Conservation (phyloP, 23 red algal genomes). For the Agarophyton chilense region DNA sequence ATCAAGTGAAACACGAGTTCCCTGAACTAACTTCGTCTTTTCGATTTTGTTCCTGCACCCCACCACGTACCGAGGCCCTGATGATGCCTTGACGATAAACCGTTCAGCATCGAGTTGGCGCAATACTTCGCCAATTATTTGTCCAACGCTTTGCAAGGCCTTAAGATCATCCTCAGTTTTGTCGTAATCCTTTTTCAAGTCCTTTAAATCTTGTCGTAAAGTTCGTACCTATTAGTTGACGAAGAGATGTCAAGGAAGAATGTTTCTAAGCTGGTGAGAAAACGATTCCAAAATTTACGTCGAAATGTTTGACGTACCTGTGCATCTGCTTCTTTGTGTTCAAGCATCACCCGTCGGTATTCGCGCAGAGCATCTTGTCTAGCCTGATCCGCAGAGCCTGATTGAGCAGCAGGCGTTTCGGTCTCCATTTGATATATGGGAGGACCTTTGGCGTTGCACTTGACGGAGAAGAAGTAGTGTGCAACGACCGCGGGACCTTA, state of each 20-base stretch:
- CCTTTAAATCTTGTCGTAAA: constrained; percentile 66
- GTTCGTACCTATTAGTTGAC: constrained; percentile 27
- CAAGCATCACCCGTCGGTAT: constrained; percentile 83
- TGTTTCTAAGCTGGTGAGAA: no score
- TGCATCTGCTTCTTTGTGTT: constrained; percentile 88
- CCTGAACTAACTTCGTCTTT: constrained; percentile 83
- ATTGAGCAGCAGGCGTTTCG: constrained; percentile 2
- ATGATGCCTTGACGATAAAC: constrained; percentile 98
- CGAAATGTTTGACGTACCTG: constrained; percentile 51
- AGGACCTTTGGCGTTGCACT: background rate
- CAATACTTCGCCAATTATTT: constrained; percentile 98
- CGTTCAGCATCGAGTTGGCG: constrained; percentile 90
- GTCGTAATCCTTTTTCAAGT: constrained; percentile 67
- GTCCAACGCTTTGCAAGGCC: constrained; percentile 96
- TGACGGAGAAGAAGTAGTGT: no score
- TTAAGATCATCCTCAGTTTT: constrained; percentile 98
- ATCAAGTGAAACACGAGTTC: constrained; percentile 95
- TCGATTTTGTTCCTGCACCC: constrained; percentile 87
- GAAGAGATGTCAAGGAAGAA: no score
- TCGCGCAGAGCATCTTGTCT: constrained; percentile 76
- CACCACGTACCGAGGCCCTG: constrained; percentile 98
- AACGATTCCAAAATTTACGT: background rate
- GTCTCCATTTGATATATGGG: constrained; percentile 6
- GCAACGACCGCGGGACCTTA: no score
- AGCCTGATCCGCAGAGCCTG: constrained; percentile 49